Evolutionary conservation across 129 eudicot species (phyloP).

Genomic region (Flaveria brownii): DNA sequence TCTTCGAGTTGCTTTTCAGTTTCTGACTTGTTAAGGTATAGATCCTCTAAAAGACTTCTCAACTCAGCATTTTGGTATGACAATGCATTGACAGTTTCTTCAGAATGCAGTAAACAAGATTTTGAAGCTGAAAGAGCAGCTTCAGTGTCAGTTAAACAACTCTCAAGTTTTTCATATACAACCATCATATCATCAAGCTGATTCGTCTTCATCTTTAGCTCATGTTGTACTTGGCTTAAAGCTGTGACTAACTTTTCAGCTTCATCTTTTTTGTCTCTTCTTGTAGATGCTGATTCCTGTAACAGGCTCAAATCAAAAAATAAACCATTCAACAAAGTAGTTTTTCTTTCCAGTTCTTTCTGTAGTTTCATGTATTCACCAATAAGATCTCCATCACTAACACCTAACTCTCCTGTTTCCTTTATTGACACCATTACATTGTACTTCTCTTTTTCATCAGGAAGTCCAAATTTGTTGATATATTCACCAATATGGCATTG

Average conservation of each 20-base stretch:
- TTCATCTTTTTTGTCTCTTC: slow-evolving; percentile 68
- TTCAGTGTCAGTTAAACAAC: slow-evolving; percentile 55
- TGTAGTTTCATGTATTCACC: slow-evolving; percentile 47
- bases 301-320: slow-evolving; percentile 79
- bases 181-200: slow-evolving; percentile 50
- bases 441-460: slow-evolving; percentile 35
- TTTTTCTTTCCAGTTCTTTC: slow-evolving; percentile 61
- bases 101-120: slow-evolving; percentile 58
- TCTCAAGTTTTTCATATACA: slow-evolving; percentile 52
- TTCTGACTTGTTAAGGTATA: slow-evolving; percentile 59
- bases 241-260: slow-evolving; percentile 49
- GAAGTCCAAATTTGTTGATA: slow-evolving; percentile 30
- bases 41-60: slow-evolving; percentile 57
- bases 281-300: slow-evolving; percentile 78
- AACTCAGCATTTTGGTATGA: slow-evolving; percentile 62
- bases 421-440: slow-evolving; percentile 24
- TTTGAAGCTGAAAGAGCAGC: slow-evolving; percentile 53
- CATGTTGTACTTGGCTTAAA: slow-evolving; percentile 52
- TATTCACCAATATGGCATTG: slow-evolving; percentile 50
- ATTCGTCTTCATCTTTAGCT: slow-evolving; percentile 52
- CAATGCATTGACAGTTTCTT: slow-evolving; percentile 48
- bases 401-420: slow-evolving; percentile 36
- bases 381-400: slow-evolving; percentile 25
- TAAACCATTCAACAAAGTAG: slow-evolving; percentile 60
- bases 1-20: slow-evolving; percentile 68